Base-by-base conservation (phyloP, 306 rosid genomes). In the Purshia tridentata region DNA sequence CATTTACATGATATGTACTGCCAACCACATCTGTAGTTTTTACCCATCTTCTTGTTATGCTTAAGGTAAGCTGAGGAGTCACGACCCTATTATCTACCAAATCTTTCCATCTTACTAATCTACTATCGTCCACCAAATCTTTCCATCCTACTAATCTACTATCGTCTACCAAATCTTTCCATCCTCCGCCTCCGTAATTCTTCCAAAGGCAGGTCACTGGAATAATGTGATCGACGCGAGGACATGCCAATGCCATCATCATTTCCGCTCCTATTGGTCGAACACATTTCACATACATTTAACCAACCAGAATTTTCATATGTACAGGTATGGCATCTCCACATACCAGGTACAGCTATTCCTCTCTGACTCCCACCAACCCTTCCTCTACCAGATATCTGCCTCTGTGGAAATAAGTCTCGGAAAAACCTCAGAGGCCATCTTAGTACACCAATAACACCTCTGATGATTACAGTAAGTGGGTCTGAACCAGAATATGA, bases 281-380 rank as follows among this genome's bases (percentile, higher is more conserved):
- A 91, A 77, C 98, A 93, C 92, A 91, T 85, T 78, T 90, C 98
- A 72, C 98, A 93, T 53, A 57, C 79, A 55, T 77, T 79, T 65
- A 84, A 45, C 60, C 69, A 81, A 47, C 85, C 82, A 18, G 82
- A 59, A 80, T 93, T 93, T 9, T 89, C 97, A 77, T 76, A 86
- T 0, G 98, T 87, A 69, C 98, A 93, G 0, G 82, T 81, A 20
- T 44, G 78, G 80, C 98, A 93, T 51, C 96, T 91, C 98, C 98
- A 93, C 1, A 37, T n/a, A 18, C 70, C 82, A 15, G 86, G 16
- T 51, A 56, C 19, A 20, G 78, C 41, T 42, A 78, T 80, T 63
- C 86, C 80, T 2, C 78, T 69, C 16, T 45, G 83, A 2, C 47
- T 41, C 18, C 84, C 63, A 16, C 93, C 91, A 9, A 81, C 85